Evolutionary conservation across 176 grass and related monocot genomes (phyloP).

Genomic region (Oryza rufipogon): DNA sequence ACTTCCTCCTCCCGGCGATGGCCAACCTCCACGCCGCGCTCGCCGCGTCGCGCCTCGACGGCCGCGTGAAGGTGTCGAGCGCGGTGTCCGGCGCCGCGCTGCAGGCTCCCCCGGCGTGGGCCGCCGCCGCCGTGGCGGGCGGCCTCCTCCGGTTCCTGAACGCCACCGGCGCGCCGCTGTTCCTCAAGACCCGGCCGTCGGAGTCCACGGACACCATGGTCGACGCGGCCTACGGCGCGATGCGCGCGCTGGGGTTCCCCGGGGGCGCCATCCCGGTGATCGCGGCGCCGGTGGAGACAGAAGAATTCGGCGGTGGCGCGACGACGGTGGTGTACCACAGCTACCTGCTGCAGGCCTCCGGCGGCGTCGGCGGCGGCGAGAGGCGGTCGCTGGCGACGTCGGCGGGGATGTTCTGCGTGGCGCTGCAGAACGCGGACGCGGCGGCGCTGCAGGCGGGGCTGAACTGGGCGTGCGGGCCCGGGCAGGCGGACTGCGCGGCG

Average conservation of each 20-base stretch:
- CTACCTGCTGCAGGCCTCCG: slow-evolving; percentile 1
- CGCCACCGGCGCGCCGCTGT: slow-evolving; percentile 37
- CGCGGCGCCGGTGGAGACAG: background rate
- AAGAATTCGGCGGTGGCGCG: background rate
- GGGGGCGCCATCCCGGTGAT: slow-evolving; percentile 40
- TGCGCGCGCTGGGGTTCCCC: slow-evolving; percentile 31
- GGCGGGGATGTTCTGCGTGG: slow-evolving; percentile 83
- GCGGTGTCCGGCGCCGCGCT: background rate
- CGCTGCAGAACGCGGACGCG: slow-evolving; percentile 62
- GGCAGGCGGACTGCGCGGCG: slow-evolving; percentile 63
- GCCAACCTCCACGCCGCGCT: slow-evolving; percentile 43
- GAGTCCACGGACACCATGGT: slow-evolving; percentile 10
- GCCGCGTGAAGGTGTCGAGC: slow-evolving; percentile 45
- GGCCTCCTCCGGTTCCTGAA: slow-evolving; percentile 38
- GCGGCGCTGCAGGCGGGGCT: slow-evolving; percentile 59
- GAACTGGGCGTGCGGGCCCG: slow-evolving; percentile 75
- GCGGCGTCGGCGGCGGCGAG: background rate
- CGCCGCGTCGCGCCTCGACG: slow-evolving; percentile 30
- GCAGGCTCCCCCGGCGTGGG: background rate
- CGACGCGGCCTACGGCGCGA: slow-evolving; percentile 34
- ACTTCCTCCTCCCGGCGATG: slow-evolving; percentile 54
- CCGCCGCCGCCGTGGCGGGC: background rate
- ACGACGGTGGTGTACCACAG: slow-evolving; percentile 24
- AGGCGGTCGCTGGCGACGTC: slow-evolving; percentile 40
- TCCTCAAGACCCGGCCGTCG: slow-evolving; percentile 31